These are phyloP conservation scores for Trichoderma sp. DNA, from an alignment of 2,329 filamentous ascomycete genomes.

Conservation along the genomic window DNA sequence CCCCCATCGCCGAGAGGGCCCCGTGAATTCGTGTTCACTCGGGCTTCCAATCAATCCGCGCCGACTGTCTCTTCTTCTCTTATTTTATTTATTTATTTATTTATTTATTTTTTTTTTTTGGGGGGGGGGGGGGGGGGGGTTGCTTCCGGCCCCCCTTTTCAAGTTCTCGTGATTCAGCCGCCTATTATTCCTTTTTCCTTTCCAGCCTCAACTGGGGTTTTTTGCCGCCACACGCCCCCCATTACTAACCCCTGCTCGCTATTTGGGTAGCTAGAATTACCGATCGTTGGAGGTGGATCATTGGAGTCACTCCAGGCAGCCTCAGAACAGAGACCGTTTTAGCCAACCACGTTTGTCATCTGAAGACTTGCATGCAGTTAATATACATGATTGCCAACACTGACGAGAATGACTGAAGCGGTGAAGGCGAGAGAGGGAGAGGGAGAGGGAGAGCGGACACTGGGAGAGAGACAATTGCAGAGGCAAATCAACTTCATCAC, in stretches of 20 bases:
- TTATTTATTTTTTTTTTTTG: too few species aligned
- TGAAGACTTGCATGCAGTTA: conserved; percentile 4
- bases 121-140: too few species aligned
- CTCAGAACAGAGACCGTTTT: neutral
- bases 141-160: neutral
- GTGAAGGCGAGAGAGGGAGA: neutral
- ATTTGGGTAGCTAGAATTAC: neutral
- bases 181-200: neutral
- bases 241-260: neutral
- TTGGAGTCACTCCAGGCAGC: neutral
- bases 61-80: neutral
- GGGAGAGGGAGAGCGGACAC: neutral
- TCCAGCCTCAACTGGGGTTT: neutral
- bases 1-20: neutral
- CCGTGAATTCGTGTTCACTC: neutral
- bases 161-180: neutral
- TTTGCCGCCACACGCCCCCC: neutral
- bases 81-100: neutral
- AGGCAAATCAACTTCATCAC: neutral
- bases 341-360: neutral
- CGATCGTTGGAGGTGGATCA: neutral
- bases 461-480: neutral
- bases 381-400: neutral
- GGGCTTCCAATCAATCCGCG: neutral
- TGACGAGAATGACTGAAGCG: neutral